Conservation (phyloP, 768 basidiomycete species). For the Lactarius vividus region DNA sequence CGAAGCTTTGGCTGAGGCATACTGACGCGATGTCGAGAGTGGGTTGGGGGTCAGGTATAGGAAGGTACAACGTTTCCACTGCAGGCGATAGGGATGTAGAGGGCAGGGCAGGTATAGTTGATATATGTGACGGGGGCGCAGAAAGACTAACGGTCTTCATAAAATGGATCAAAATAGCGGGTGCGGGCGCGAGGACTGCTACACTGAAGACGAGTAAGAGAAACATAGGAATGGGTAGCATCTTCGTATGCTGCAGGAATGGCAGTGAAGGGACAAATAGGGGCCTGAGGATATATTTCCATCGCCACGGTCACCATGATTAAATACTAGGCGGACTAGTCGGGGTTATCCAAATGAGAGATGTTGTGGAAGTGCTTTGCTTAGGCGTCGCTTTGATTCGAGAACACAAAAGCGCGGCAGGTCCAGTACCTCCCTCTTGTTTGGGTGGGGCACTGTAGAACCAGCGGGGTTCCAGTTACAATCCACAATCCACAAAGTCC, state of each 20-base stretch:
- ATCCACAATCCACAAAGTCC: conserved; percentile 9
- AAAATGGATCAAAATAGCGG: conserved; percentile 1
- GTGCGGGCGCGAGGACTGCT: conserved; percentile 13
- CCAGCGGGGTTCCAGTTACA: conserved; percentile 12
- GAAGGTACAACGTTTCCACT: not conserved
- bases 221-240: conserved; percentile 18
- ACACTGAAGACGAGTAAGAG: conserved; percentile 16
- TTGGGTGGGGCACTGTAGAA: not conserved
- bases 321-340: conserved; percentile 5
- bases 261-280: not conserved
- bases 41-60: not conserved
- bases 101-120: not conserved
- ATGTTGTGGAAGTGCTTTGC: conserved; percentile 12
- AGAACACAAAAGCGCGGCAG: conserved; percentile 5
- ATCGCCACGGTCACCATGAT: conserved; percentile 4
- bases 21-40: not conserved
- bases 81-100: not conserved
- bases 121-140: not conserved
- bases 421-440: not conserved
- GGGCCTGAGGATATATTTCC: not conserved
- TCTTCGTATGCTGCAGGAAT: conserved; percentile 1
- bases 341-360: not conserved
- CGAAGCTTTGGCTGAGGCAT: not conserved
- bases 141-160: conserved; percentile 8
- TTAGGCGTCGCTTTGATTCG: conserved; percentile 10